Evolutionary conservation across 306 rosid species (phyloP).

Genomic region (Amphicarpaea edgeworthii): DNA sequence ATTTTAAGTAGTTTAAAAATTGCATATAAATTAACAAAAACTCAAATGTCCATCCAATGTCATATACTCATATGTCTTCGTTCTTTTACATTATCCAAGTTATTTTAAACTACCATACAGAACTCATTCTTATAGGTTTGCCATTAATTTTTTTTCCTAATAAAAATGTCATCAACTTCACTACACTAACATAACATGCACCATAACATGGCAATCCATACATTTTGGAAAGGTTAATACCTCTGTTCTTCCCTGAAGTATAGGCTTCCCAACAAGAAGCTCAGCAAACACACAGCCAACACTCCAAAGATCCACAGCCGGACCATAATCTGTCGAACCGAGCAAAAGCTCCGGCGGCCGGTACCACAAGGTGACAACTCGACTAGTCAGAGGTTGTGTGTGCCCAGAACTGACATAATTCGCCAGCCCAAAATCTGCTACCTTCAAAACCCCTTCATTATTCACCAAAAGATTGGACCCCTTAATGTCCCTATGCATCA

Average conservation of each 20-base stretch:
- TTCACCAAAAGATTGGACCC: conserved; percentile 92
- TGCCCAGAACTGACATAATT: conserved; percentile 65
- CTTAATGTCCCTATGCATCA: conserved; percentile 94
- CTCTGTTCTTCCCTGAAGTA: conserved; percentile 98
- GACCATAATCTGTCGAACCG: conserved; percentile 87
- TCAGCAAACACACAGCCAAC: conserved; percentile 94
- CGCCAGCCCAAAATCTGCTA: conserved; percentile 96
- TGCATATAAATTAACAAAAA: background rate
- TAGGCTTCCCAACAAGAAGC: conserved; percentile 78
- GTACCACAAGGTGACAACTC: conserved; percentile 94
- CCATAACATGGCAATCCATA: background rate
- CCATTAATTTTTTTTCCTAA: background rate
- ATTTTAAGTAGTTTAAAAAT: conserved; percentile 1
- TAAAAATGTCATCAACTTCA: conserved; percentile 18
- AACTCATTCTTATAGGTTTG: background rate
- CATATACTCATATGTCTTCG: background rate
- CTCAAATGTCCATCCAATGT: conserved; percentile 2
- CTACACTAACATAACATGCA: conserved; percentile 1
- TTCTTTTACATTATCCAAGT: background rate
- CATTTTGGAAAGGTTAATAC: conserved; percentile 53
- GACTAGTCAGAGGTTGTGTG: conserved; percentile 80
- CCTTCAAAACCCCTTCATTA: conserved; percentile 84
- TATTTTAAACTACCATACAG: background rate
- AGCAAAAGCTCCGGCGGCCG: conserved; percentile 96
- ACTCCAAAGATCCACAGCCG: conserved; percentile 93